phyloP scores from a whole-genome alignment of 2,329 filamentous ascomycete species.

The Botrytis sinoallii region DNA sequence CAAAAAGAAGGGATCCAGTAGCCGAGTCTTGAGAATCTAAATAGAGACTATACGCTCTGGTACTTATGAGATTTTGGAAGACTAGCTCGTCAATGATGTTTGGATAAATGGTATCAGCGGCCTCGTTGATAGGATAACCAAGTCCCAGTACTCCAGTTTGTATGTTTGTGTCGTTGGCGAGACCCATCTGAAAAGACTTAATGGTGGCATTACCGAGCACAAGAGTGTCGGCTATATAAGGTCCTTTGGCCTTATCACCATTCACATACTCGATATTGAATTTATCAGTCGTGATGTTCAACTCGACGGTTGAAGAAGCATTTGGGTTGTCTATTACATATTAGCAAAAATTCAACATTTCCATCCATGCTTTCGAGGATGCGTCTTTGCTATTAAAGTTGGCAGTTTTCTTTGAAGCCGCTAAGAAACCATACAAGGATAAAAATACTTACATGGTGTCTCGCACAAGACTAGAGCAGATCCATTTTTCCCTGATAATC shows the following conservation, averaged over 20 bases:
- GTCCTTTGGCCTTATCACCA: slow-evolving; percentile 49
- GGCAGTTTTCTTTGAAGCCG: neutral
- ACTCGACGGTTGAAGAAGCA: neutral
- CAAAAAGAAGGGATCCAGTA: slow-evolving; percentile 42
- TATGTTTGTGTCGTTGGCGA: slow-evolving; percentile 47
- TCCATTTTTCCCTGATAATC: slow-evolving; percentile 29
- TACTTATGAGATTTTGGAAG: slow-evolving; percentile 42
- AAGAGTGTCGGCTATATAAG: slow-evolving; percentile 43
- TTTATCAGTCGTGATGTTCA: neutral
- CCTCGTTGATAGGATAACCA: slow-evolving; percentile 50
- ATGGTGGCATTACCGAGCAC: slow-evolving; percentile 48
- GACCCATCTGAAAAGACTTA: slow-evolving; percentile 52
- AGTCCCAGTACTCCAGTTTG: slow-evolving; percentile 56
- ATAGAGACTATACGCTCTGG: slow-evolving; percentile 41
- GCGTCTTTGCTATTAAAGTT: neutral
- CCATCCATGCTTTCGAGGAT: too few species aligned
- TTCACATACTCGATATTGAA: slow-evolving; percentile 61
- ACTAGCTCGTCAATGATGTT: slow-evolving; percentile 38
- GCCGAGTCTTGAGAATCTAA: slow-evolving; percentile 34
- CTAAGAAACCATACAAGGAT: neutral
- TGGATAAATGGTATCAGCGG: slow-evolving; percentile 40
- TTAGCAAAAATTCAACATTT: neutral
- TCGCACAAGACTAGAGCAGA: slow-evolving; percentile 30
- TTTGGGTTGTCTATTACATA: neutral
- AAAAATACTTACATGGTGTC: slow-evolving; percentile 44